Evolutionary conservation across 345 rosid genomes (phyloP).

Genomic region (Hibiscus mutabilis): DNA sequence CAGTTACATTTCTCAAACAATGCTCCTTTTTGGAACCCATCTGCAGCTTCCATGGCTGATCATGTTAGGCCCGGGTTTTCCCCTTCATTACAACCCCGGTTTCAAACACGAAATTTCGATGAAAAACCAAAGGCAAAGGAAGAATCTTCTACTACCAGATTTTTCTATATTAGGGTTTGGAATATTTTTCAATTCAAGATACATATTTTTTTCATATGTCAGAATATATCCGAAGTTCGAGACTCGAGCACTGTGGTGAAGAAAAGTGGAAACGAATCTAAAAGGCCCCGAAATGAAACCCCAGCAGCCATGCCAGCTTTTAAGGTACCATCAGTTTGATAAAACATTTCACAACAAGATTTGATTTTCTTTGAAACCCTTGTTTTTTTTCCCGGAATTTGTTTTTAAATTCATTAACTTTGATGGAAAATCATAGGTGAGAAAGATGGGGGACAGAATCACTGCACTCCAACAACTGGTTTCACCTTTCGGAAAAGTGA

Average conservation of each 20-base stretch:
- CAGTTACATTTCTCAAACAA: slow-evolving; percentile 87
- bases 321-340: slow-evolving; percentile 49
- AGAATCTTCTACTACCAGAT: neutral
- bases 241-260: slow-evolving; percentile 42
- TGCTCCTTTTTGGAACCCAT: slow-evolving; percentile 73
- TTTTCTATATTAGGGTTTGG: slow-evolving; percentile 24
- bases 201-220: slow-evolving; percentile 3
- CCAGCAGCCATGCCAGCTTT: slow-evolving; percentile 75
- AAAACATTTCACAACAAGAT: neutral
- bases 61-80: slow-evolving; percentile 55
- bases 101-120: slow-evolving; percentile 36
- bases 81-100: slow-evolving; percentile 52
- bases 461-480: slow-evolving; percentile 99
- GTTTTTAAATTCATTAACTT: slow-evolving; percentile 4
- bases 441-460: slow-evolving; percentile 99
- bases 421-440: slow-evolving; percentile 46
- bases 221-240: slow-evolving; percentile 44
- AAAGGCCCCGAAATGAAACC: slow-evolving; percentile 72
- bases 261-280: slow-evolving; percentile 64
- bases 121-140: slow-evolving; percentile 38
- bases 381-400: neutral
- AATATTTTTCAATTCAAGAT: neutral
- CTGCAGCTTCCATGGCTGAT: slow-evolving; percentile 32
- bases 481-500: slow-evolving; percentile 99
- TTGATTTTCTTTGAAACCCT: neutral